Conservation (phyloP, 805 yeast genomes). For the Yamadazyma phyllophila region DNA sequence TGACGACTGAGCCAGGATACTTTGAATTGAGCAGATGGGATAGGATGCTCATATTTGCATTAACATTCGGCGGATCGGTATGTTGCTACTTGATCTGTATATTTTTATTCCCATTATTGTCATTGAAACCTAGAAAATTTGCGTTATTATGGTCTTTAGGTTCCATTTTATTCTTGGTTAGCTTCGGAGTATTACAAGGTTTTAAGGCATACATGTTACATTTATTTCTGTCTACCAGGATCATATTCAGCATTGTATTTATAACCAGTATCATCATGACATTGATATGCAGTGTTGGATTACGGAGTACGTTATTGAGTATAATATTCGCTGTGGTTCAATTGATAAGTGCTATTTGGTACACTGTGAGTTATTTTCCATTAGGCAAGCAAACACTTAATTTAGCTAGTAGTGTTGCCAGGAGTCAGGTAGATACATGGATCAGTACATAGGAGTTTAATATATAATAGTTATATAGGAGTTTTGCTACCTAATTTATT, state of each 20-base stretch:
- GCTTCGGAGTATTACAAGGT: constrained; percentile 47
- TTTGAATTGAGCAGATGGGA: constrained; percentile 46
- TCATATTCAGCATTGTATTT: constrained; percentile 38
- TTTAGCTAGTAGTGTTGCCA: constrained; percentile 42
- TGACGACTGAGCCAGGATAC: constrained; percentile 43
- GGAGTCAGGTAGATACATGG: constrained; percentile 45
- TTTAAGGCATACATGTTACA: constrained; percentile 39
- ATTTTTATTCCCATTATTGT: constrained; percentile 42
- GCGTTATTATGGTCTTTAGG: constrained; percentile 49
- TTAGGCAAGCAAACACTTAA: constrained; percentile 44
- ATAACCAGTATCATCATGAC: constrained; percentile 40
- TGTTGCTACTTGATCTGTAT: constrained; percentile 43
- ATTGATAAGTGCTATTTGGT: constrained; percentile 42
- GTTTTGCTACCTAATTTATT: no score
- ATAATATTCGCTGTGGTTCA: constrained; percentile 42
- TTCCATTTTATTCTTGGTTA: constrained; percentile 43
- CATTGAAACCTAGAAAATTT: constrained; percentile 44
- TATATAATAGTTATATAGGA: background rate
- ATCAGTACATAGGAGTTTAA: constrained; percentile 25
- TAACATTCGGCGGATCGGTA: constrained; percentile 42
- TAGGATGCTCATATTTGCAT: constrained; percentile 44
- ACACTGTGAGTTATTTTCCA: constrained; percentile 48
- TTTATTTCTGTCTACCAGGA: constrained; percentile 40
- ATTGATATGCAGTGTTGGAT: constrained; percentile 33
- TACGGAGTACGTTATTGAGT: constrained; percentile 37